Percentiles rank a stretch among this genome's conserved stretches.
phyloP scores from a whole-genome alignment of 352 stramenopile genomes.

The Globisporangium viniferum region DNA sequence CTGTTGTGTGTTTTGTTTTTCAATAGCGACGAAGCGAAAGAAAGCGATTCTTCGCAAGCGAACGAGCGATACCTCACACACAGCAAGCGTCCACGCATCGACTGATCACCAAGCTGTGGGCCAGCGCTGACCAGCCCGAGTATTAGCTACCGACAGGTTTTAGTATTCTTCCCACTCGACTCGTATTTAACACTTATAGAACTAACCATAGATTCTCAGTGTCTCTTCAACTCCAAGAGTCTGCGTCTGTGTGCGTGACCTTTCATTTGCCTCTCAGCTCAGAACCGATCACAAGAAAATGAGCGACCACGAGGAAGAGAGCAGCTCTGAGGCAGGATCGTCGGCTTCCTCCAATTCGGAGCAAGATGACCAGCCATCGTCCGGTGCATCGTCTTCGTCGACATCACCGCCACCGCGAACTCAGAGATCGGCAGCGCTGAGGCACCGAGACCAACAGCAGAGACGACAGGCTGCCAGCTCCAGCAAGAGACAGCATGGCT shows the following conservation, averaged over 20 bases:
- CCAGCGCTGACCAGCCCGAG: background rate
- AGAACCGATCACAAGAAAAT: no score
- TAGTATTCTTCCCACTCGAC: no score
- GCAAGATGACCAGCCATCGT: background rate
- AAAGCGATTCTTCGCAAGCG: conserved; percentile 48
- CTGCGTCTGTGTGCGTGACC: background rate
- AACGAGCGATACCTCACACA: conserved; percentile 63
- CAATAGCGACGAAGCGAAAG: conserved; percentile 10
- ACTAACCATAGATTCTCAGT: background rate
- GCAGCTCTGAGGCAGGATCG: conserved; percentile 3
- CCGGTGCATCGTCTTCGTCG: background rate
- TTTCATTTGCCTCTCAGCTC: no score
- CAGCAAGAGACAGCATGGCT: background rate
- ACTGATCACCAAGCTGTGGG: conserved; percentile 16
- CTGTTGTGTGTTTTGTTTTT: background rate
- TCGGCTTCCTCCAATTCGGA: background rate
- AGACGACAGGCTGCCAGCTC: conserved; percentile 2
- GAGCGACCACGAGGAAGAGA: background rate
- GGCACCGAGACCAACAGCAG: conserved; percentile 2
- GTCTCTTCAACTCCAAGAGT: background rate
- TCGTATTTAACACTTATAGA: conserved; percentile 5
- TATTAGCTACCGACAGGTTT: background rate
- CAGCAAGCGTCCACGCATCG: conserved; percentile 46
- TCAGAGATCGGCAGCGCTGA: background rate
- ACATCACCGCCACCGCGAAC: background rate